Conservation (phyloP, 345 rosid genomes). For the Geranium brycei region DNA sequence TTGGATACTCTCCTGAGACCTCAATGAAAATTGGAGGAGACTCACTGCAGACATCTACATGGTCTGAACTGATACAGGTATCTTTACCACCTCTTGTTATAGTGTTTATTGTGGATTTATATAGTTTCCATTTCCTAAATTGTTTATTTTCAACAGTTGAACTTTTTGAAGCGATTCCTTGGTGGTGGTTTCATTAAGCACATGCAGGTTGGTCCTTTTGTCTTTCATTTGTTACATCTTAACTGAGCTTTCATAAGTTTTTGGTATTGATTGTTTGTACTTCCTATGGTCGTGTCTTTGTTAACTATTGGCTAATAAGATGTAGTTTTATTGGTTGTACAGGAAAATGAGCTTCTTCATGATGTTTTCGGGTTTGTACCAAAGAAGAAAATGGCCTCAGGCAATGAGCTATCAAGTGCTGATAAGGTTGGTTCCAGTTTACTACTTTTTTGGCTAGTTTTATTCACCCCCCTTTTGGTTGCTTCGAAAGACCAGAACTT, state of each 20-base stretch:
- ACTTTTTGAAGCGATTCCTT: conserved; percentile 70
- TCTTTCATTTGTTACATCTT: background rate
- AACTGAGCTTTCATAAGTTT: background rate
- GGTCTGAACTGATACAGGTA: conserved; percentile 74
- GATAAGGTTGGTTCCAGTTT: conserved; percentile 44
- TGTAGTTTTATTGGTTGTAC: conserved; percentile 8
- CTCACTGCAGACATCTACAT: conserved; percentile 42
- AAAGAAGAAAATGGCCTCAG: conserved; percentile 33
- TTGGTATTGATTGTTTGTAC: background rate
- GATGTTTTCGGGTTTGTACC: conserved; percentile 68
- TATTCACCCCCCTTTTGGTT: background rate
- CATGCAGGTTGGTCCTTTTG: conserved; percentile 55
- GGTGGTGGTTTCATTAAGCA: conserved; percentile 90
- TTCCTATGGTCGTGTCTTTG: background rate
- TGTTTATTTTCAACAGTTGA: conserved; percentile 35
- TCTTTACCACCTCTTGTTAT: background rate
- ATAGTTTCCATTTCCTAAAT: background rate
- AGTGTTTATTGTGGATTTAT: background rate
- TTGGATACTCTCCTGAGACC: conserved; percentile 46
- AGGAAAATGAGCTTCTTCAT: conserved; percentile 87
- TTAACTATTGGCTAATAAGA: too few species aligned
- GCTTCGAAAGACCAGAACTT: too few species aligned
- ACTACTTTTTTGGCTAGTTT: background rate
- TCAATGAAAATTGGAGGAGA: conserved; percentile 70
- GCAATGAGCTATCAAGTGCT: conserved; percentile 30